Conservation (phyloP, 1,284 basidiomycete species). For the Megacollybia platyphylla region DNA sequence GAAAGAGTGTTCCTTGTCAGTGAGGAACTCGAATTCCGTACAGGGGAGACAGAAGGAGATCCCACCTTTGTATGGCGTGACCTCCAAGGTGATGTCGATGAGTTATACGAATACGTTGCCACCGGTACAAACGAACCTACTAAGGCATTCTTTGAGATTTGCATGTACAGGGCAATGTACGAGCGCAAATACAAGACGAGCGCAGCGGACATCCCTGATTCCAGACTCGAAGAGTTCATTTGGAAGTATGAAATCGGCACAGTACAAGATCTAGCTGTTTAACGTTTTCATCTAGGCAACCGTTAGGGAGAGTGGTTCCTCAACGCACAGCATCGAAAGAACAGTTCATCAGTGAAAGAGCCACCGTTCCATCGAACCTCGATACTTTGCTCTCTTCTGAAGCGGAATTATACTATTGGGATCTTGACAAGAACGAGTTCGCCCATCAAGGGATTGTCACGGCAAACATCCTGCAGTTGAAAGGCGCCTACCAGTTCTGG, state of each 20-base stretch:
- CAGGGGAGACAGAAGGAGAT: slow-evolving; percentile 68
- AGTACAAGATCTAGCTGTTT: neutral
- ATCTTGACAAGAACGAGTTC: slow-evolving; percentile 58
- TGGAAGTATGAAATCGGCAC: slow-evolving; percentile 45
- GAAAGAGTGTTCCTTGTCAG: slow-evolving; percentile 89
- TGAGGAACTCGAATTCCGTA: slow-evolving; percentile 76
- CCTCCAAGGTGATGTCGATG: slow-evolving; percentile 70
- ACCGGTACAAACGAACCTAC: slow-evolving; percentile 76
- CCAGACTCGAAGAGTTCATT: slow-evolving; percentile 65
- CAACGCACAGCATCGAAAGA: neutral
- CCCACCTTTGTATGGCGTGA: slow-evolving; percentile 85
- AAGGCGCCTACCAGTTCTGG: slow-evolving; percentile 46
- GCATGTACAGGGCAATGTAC: slow-evolving; percentile 90
- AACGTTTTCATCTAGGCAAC: neutral
- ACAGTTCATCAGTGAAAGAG: neutral
- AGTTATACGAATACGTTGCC: slow-evolving; percentile 74
- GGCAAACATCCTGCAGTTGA: slow-evolving; percentile 50
- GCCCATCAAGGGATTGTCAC: slow-evolving; percentile 61
- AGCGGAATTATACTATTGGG: slow-evolving; percentile 65
- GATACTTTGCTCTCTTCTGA: slow-evolving; percentile 23
- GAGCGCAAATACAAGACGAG: slow-evolving; percentile 76
- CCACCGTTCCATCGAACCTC: neutral
- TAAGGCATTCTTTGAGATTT: slow-evolving; percentile 81
- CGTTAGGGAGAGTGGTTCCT: slow-evolving; percentile 1
- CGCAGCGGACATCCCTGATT: slow-evolving; percentile 58